Evolutionary conservation across 306 rosid genomes (phyloP).

Genomic region (Boehmeria nivea): DNA sequence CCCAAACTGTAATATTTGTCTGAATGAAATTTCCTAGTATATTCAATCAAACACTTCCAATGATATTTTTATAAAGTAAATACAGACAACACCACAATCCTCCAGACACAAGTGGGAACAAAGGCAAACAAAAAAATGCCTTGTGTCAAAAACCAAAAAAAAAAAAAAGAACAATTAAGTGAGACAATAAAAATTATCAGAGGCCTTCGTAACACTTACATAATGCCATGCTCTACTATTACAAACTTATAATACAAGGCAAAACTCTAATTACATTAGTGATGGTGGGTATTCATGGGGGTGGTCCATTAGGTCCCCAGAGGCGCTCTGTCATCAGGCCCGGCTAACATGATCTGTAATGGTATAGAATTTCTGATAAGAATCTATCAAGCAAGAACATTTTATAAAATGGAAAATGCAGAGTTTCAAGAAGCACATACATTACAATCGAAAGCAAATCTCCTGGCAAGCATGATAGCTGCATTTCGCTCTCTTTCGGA

Average conservation of each 20-base stretch:
- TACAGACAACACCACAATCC: background rate
- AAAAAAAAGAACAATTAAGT: background rate
- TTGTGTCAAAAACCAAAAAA: conserved; percentile 20
- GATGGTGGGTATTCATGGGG: conserved; percentile 10
- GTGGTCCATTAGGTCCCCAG: conserved; percentile 40
- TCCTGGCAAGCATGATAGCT: conserved; percentile 84
- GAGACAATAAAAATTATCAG: conserved; percentile 15
- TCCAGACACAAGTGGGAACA: background rate
- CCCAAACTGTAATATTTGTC: too few relatives aligned
- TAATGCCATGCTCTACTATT: conserved; percentile 27
- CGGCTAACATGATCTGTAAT: conserved; percentile 73
- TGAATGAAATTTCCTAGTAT: background rate
- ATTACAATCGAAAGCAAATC: conserved; percentile 88
- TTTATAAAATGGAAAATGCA: background rate
- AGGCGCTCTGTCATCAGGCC: conserved; percentile 74
- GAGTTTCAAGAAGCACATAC: conserved; percentile 42
- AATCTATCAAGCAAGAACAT: background rate
- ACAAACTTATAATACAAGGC: conserved; percentile 41
- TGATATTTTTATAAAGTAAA: background rate
- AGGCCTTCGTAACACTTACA: conserved; percentile 22
- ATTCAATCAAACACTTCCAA: conserved; percentile 14
- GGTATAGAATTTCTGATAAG: conserved; percentile 11
- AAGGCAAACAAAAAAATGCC: conserved; percentile 45
- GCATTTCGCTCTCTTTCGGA: conserved; percentile 86
- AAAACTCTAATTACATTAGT: conserved; percentile 49